A percentile compares a stretch with the other conserved stretches of the same genome.
phyloP scores from a whole-genome alignment of 176 grass and related monocot genomes.

The Saccharum officinarum region DNA sequence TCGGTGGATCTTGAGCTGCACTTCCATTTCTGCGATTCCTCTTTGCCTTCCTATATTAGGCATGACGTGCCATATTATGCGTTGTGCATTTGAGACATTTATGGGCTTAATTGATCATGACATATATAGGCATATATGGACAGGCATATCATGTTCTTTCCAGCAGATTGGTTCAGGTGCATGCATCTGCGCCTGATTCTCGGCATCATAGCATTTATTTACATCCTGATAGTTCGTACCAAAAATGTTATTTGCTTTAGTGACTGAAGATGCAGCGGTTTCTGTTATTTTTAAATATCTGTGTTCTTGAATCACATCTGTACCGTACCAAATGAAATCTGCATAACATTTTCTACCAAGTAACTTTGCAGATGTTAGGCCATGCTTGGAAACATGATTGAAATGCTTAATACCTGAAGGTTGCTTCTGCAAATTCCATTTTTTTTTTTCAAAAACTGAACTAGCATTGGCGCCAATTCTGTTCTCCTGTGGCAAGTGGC shows the following conservation, averaged over 20 bases:
- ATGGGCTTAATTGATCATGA: constrained; percentile 9
- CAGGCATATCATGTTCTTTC: constrained; percentile 11
- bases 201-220: not conserved
- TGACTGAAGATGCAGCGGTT: not conserved
- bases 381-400: not conserved
- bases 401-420: constrained; percentile 5
- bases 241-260: not conserved
- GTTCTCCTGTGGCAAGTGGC: constrained; percentile 3
- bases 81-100: not conserved
- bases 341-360: not conserved
- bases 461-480: constrained; percentile 25
- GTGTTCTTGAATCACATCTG: not conserved
- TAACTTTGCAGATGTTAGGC: not conserved
- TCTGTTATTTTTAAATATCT: not conserved
- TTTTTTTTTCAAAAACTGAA: not conserved
- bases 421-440: not conserved
- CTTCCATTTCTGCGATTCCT: constrained; percentile 4
- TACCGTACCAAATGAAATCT: not conserved
- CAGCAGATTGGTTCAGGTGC: not conserved
- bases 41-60: not conserved
- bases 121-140: not conserved
- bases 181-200: constrained; percentile 3
- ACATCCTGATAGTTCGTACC: not conserved
- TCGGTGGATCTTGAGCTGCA: not conserved
- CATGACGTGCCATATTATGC: not conserved